phyloP scores from a whole-genome alignment of 1,284 basidiomycete species.

The Taiwanofungus camphoratus region DNA sequence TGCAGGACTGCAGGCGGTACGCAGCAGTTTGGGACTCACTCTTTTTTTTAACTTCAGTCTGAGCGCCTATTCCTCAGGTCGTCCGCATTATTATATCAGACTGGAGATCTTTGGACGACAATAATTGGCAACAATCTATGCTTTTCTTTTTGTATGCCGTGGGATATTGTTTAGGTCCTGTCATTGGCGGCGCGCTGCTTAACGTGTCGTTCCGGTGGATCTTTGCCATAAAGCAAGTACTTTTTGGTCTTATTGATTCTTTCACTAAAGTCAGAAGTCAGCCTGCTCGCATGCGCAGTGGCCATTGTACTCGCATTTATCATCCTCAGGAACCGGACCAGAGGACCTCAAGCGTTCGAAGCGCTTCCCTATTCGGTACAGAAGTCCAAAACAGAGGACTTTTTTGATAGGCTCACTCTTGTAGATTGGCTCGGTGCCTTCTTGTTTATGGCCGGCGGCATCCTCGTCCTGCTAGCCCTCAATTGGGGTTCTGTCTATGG shows the following conservation, averaged over 20 bases:
- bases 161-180: conserved; percentile 40
- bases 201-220: conserved; percentile 43
- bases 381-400: conserved; percentile 19
- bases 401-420: conserved; percentile 30
- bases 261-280: conserved; percentile 12
- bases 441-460: conserved; percentile 32
- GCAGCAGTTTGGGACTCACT: conserved; percentile 11
- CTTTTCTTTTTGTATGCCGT: conserved; percentile 39
- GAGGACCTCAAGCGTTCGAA: conserved; percentile 18
- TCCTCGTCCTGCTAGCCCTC: conserved; percentile 32
- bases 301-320: conserved; percentile 37
- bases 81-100: conserved; percentile 41
- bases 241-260: conserved; percentile 5
- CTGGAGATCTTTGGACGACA: conserved; percentile 35
- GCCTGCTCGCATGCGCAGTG: conserved; percentile 26
- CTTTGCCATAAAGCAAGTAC: conserved; percentile 46
- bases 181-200: conserved; percentile 40
- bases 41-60: not conserved
- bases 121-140: conserved; percentile 37
- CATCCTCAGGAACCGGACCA: conserved; percentile 33
- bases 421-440: conserved; percentile 44
- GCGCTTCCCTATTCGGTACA: conserved; percentile 9
- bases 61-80: conserved; percentile 24
- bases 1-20: conserved; percentile 40
- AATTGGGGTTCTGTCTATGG: conserved; percentile 30